phyloP scores from a whole-genome alignment of 805 yeast species.

The Diddensiella transvaalensis region DNA sequence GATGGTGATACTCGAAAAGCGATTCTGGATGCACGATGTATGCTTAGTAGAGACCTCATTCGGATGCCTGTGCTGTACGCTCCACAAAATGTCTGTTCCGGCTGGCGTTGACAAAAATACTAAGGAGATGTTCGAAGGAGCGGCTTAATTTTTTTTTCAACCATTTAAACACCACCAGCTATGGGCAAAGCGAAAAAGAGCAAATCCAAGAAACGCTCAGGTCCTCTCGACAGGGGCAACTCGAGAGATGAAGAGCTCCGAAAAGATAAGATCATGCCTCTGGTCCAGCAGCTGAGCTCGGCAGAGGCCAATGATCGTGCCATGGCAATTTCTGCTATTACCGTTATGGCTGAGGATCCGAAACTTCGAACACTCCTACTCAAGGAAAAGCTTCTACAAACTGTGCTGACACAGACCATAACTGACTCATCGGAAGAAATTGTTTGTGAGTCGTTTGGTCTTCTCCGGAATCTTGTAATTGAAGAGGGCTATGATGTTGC shows the following conservation, averaged over 20 bases:
- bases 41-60: too few relatives aligned
- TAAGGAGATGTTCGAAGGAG: too few relatives aligned
- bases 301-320: conserved; percentile 67
- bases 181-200: conserved; percentile 26
- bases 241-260: conserved; percentile 47
- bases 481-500: conserved; percentile 88
- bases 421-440: conserved; percentile 70
- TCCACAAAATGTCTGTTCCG: too few relatives aligned
- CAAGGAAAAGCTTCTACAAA: conserved; percentile 66
- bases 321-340: conserved; percentile 71
- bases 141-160: conserved; percentile 4
- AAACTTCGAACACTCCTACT: conserved; percentile 58
- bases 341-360: conserved; percentile 66
- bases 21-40: too few relatives aligned
- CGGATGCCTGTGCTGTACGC: too few relatives aligned
- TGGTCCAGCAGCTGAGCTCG: conserved; percentile 61
- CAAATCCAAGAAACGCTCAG: conserved; percentile 29
- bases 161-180: background rate
- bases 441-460: conserved; percentile 75
- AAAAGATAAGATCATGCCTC: conserved; percentile 59
- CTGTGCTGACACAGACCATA: conserved; percentile 59
- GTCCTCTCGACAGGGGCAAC: conserved; percentile 32
- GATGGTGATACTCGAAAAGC: too few relatives aligned
- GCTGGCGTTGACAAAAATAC: too few relatives aligned
- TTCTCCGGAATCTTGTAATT: conserved; percentile 71